Evolutionary conservation across 192 early-diverging fungal species (phyloP).

Genomic region (Coemansia sp.): DNA sequence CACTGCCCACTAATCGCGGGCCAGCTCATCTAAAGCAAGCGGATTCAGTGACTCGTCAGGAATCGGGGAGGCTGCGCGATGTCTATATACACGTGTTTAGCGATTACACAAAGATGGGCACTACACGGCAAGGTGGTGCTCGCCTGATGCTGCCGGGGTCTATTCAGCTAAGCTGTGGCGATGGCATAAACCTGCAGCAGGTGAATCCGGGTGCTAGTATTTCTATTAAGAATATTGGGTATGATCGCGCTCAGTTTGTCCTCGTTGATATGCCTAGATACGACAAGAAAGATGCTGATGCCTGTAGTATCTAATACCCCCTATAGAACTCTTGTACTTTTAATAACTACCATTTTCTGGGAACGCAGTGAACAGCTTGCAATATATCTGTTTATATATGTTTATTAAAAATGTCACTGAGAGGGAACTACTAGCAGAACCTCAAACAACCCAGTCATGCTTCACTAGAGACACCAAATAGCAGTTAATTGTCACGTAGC

Average conservation of each 20-base stretch:
- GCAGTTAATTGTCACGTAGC: no score
- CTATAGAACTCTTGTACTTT: background rate
- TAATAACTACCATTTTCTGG: background rate
- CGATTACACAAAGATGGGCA: slow-evolving; percentile 33
- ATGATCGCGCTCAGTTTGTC: slow-evolving; percentile 49
- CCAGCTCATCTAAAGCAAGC: background rate
- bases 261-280: slow-evolving; percentile 48
- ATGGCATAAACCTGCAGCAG: slow-evolving; percentile 29
- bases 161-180: slow-evolving; percentile 32
- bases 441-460: no score
- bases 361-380: no score
- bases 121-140: slow-evolving; percentile 18
- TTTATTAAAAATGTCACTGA: no score
- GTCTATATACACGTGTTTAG: slow-evolving; percentile 38
- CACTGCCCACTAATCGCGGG: background rate
- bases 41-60: slow-evolving; percentile 1
- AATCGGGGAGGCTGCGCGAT: slow-evolving; percentile 20
- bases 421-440: no score
- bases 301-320: slow-evolving; percentile 18
- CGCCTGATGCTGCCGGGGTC: slow-evolving; percentile 40
- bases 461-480: no score
- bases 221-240: slow-evolving; percentile 34
- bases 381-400: no score
- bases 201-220: slow-evolving; percentile 28
- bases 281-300: slow-evolving; percentile 10